A percentile compares a stretch with the other conserved stretches of the same genome.
Evolutionary conservation across 2,329 filamentous ascomycete species (phyloP).

Genomic region (Monosporascus sp.): DNA sequence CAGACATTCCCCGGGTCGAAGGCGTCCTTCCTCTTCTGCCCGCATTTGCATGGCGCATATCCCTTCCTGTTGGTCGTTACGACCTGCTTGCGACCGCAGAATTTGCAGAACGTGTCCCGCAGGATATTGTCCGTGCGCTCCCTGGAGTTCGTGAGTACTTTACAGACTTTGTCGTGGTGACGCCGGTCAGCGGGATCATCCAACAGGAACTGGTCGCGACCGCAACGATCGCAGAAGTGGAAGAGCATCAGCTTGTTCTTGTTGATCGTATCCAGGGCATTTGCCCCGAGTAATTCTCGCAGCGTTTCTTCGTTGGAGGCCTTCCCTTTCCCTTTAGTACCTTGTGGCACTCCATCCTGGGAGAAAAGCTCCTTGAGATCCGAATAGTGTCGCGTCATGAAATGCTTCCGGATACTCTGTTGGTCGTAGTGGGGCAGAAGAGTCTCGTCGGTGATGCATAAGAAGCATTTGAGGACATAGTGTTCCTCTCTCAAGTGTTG

Average conservation of each 20-base stretch:
- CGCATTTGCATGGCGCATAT: conserved; percentile 1
- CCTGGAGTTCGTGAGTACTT: background rate
- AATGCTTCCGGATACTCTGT: conserved; percentile 15
- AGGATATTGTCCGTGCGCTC: background rate
- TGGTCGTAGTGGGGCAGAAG: conserved; percentile 26
- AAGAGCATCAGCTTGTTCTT: background rate
- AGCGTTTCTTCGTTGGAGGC: background rate
- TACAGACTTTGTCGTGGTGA: conserved; percentile 2
- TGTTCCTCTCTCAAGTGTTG: conserved; percentile 34
- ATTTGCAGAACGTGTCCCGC: conserved; percentile 1
- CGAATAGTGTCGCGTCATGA: conserved; percentile 13
- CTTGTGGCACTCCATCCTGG: background rate
- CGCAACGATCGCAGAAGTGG: conserved; percentile 12
- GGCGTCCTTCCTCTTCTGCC: background rate
- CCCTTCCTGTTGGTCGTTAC: too few relatives aligned
- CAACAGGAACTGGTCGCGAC: conserved; percentile 6
- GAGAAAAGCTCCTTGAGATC: conserved; percentile 11
- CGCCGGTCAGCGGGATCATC: conserved; percentile 3
- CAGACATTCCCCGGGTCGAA: conserved; percentile 4
- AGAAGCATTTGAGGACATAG: conserved; percentile 18
- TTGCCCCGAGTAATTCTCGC: background rate
- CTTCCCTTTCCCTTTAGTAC: background rate
- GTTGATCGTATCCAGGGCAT: background rate
- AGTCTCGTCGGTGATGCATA: conserved; percentile 21
- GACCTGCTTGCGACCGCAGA: conserved; percentile 3